A percentile compares a stretch with the other conserved stretches of the same genome.
Conservation (phyloP, 1,139 yeast genomes). For the Ogataea hybrid region DNA sequence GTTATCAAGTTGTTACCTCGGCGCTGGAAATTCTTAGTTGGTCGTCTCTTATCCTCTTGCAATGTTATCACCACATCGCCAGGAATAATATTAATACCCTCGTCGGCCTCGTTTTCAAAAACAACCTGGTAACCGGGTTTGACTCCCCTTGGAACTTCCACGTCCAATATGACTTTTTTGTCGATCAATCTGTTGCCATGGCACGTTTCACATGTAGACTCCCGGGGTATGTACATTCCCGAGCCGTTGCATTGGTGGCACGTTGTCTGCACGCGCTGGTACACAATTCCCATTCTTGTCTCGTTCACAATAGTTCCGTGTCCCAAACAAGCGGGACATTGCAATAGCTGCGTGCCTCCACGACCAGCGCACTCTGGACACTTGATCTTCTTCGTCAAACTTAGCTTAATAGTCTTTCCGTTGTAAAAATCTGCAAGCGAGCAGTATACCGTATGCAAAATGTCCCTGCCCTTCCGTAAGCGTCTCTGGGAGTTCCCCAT, state of each 20-base stretch:
- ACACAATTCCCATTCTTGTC: slow-evolving; percentile 29
- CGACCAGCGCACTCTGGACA: slow-evolving; percentile 44
- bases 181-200: slow-evolving; percentile 39
- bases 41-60: slow-evolving; percentile 25
- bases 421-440: slow-evolving; percentile 45
- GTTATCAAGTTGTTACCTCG: slow-evolving; percentile 44
- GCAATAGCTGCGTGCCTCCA: slow-evolving; percentile 37
- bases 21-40: slow-evolving; percentile 45
- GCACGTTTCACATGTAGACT: slow-evolving; percentile 41
- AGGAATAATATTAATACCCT: slow-evolving; percentile 55
- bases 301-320: slow-evolving; percentile 35
- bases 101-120: slow-evolving; percentile 61
- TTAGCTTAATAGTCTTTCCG: slow-evolving; percentile 47
- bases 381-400: slow-evolving; percentile 40
- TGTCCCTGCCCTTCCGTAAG: slow-evolving; percentile 41
- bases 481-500: not conserved
- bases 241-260: slow-evolving; percentile 40
- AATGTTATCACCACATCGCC: slow-evolving; percentile 62
- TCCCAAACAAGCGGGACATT: slow-evolving; percentile 40
- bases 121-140: slow-evolving; percentile 49
- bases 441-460: slow-evolving; percentile 45
- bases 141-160: slow-evolving; percentile 53
- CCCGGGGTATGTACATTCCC: slow-evolving; percentile 34
- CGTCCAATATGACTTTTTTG: slow-evolving; percentile 50
- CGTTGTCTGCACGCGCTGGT: slow-evolving; percentile 32